Evolutionary conservation across 202 grass and related monocot genomes (phyloP).

Genomic region (Carex sylvatica): DNA sequence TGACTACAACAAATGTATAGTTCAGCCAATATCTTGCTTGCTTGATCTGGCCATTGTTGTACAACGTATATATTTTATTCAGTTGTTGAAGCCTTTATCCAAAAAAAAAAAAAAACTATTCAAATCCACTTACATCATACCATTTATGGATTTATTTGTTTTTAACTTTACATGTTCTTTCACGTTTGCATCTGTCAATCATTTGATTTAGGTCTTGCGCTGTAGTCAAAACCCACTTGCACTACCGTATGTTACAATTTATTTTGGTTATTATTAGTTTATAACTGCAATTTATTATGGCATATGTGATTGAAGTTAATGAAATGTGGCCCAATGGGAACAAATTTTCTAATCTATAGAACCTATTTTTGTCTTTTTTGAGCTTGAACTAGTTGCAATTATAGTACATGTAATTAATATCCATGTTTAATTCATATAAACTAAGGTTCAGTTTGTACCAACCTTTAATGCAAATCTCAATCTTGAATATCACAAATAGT

Average conservation of each 20-base stretch:
- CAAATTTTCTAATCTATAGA: neutral
- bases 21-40: neutral
- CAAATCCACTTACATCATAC: neutral
- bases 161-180: neutral
- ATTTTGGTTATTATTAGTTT: neutral
- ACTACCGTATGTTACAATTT: neutral
- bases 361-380: neutral
- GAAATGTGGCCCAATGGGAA: neutral
- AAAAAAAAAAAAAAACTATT: neutral
- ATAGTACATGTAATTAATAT: neutral
- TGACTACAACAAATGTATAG: neutral
- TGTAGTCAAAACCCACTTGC: slow-evolving; percentile 14
- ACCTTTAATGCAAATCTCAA: neutral
- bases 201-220: neutral
- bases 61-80: neutral
- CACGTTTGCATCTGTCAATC: neutral
- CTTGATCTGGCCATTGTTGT: slow-evolving; percentile 3
- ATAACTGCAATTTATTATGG: neutral
- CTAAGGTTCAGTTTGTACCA: neutral
- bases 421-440: neutral
- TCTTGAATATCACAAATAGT: too few species aligned
- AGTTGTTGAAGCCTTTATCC: neutral
- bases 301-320: neutral
- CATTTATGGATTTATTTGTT: neutral
- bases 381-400: neutral